Evolutionary conservation across 352 stramenopile species (phyloP).

Genomic region (Pythium oligandrum): DNA sequence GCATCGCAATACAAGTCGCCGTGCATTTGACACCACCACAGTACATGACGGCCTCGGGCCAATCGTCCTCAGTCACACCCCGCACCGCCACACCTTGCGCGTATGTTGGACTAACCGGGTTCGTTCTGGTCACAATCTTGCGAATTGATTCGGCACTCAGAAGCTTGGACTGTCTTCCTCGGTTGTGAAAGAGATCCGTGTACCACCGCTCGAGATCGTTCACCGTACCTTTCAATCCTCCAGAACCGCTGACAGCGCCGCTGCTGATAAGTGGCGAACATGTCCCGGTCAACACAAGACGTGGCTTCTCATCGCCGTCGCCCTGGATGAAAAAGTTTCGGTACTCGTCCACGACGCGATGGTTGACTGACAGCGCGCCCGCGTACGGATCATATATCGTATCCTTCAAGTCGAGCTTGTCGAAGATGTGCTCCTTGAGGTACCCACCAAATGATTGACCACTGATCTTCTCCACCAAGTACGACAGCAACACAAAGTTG

Average conservation of each 20-base stretch:
- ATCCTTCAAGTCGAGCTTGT: slow-evolving; percentile 25
- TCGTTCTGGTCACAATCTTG: slow-evolving; percentile 37
- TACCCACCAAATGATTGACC: slow-evolving; percentile 30
- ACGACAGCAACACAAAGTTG: slow-evolving; percentile 55
- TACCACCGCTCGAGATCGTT: slow-evolving; percentile 64
- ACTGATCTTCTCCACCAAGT: slow-evolving; percentile 64
- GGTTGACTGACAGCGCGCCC: slow-evolving; percentile 20
- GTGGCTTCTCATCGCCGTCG: slow-evolving; percentile 2
- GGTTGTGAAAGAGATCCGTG: slow-evolving; percentile 47
- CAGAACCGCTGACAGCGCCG: slow-evolving; percentile 23
- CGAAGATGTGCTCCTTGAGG: slow-evolving; percentile 33
- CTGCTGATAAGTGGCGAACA: slow-evolving; percentile 37
- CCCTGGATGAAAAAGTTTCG: slow-evolving; percentile 33
- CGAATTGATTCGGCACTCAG: slow-evolving; percentile 34
- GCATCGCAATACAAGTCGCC: too few relatives aligned
- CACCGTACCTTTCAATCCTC: slow-evolving; percentile 38
- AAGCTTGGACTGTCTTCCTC: slow-evolving; percentile 35
- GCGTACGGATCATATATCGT: slow-evolving; percentile 51
- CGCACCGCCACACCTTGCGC: slow-evolving; percentile 36
- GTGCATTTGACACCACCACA: slow-evolving; percentile 28
- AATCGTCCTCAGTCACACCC: slow-evolving; percentile 20
- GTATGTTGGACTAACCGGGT: slow-evolving; percentile 28
- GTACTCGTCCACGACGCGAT: slow-evolving; percentile 44
- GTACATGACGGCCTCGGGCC: slow-evolving; percentile 39
- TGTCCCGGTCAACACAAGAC: slow-evolving; percentile 34